Base-by-base conservation (phyloP, 768 basidiomycete species). In the Crassisporium funariophilum region DNA sequence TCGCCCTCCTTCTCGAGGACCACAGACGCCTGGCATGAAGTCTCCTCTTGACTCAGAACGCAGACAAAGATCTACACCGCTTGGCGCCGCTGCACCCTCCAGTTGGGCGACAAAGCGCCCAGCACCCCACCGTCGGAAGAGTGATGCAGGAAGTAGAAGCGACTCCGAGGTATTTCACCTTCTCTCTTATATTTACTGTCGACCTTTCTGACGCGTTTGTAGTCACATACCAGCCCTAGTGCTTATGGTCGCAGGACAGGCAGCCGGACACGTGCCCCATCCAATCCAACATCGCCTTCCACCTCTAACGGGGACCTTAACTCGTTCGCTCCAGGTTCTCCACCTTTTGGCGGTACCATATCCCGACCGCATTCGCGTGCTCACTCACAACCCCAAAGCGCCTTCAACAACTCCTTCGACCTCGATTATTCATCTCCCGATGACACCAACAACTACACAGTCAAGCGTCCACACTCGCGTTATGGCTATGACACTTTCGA, bases 71-170 rank as follows among this genome's bases (percentile, higher is more conserved):
- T 75, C 86, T 7, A 82, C 82, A 0, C 90, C 88, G 0, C 67
- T 90, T 2, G n/a, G n/a, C n/a, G n/a, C n/a, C n/a, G 69, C 63
- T 44, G 70, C 63, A 1, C 90, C 90, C 0, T 89, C 89, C 2
- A 90, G 86, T 55, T 91, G 88, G 85, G 60, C 77, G n/a, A 31
- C 29, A 21, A 84, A 81, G 51, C 79, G 86, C 3, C 87, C 86
- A 4, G 68, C 72, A 12, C 87, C 88, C 11, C 83, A 84, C 36
- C 74, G 90, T 44, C 72, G 88, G 43, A 87, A 77, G 68, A 91
- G 89, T 50, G 79, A 88, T 54, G 87, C 86, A 8, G 84, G 85
- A n/a, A 77, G 75, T 49, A 69, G 75, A 21, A 91, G 89, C 56
- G 90, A 92, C 54, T 82, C 83, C 2, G 90, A 92, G 74, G 89